Evolutionary conservation across 2,329 filamentous ascomycete genomes (phyloP).

Genomic region (Elsinoe arachidis): DNA sequence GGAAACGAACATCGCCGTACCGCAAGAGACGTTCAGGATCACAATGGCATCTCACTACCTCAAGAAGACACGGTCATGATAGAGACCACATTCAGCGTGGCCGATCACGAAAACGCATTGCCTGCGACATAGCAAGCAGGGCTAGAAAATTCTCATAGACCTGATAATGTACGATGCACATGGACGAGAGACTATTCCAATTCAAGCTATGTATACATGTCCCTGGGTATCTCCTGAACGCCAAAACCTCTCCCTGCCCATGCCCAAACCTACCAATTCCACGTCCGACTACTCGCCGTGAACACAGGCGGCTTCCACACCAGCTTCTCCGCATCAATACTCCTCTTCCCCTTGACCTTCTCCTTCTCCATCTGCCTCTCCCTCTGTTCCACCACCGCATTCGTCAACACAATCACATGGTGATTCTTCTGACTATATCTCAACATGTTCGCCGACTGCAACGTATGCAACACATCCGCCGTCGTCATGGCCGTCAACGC

Average conservation of each 20-base stretch:
- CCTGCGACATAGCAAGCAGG: neutral
- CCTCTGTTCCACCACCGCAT: constrained; percentile 62
- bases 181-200: neutral
- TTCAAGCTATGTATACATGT: neutral
- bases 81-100: constrained; percentile 2
- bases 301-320: constrained; percentile 97
- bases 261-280: constrained; percentile 66
- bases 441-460: constrained; percentile 91
- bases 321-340: constrained; percentile 68
- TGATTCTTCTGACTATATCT: constrained; percentile 74
- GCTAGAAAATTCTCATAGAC: constrained; percentile 9
- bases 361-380: constrained; percentile 63
- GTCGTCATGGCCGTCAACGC: constrained; percentile 85
- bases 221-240: neutral
- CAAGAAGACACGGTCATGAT: constrained; percentile 5
- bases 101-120: neutral
- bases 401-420: constrained; percentile 88
- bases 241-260: neutral
- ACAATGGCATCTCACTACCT: neutral
- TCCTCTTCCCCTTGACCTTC: constrained; percentile 65
- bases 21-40: neutral
- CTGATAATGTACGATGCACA: constrained; percentile 7
- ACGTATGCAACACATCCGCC: constrained; percentile 87
- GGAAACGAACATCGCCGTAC: neutral
- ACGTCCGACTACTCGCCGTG: constrained; percentile 78